Base-by-base conservation (phyloP, 1,284 basidiomycete genomes). In the Earliella scabrosa region DNA sequence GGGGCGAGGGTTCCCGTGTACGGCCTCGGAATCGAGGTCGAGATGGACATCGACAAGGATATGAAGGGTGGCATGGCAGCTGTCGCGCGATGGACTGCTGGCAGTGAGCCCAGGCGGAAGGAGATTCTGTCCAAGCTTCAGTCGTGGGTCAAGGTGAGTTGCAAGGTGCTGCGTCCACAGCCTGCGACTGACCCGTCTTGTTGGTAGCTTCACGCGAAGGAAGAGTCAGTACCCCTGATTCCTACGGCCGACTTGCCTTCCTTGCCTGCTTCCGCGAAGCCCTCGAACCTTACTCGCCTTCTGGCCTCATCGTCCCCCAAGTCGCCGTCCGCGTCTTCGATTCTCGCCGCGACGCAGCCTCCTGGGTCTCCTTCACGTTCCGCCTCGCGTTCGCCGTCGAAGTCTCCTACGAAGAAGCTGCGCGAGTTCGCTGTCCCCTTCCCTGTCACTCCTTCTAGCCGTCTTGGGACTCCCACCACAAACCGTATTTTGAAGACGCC, bases 21-120 rank as follows among this genome's bases (percentile, higher is more conserved):
- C 69, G 90, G 91, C 13, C 81, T 93, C 58, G 91, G 91, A 2
- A 90, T 93, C 50, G 89, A 93, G 71, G 89, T 92, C 27, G 89
- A 92, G 66, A 88, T 91, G 76, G 83, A 92, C 64, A 82, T 91
- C 51, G 88, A 91, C 71, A 89, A 88, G 71, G 85, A 82, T 59
- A 86, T 89, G 86, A 76, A 75, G 18, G 85, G 82, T 45, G 90
- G 90, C 7, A 92, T 93, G 85, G 89, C 89, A 48, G 88, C 90
- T 29, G 88, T 93, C 45, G 91, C 91, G 50, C 82, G 89, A 55
- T 93, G 90, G 90, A 92, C 91, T 2, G 82, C 87, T 38, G 82
- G 78, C 43, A 75, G 80, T 26, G 87, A 89, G 52, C 73, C 74
- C 34, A 82, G 90, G 49, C 80, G 83, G 56, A 74, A 77, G 54